Base-by-base conservation (phyloP, 106 monocot species). In the Apostasia shenzhenica region DNA sequence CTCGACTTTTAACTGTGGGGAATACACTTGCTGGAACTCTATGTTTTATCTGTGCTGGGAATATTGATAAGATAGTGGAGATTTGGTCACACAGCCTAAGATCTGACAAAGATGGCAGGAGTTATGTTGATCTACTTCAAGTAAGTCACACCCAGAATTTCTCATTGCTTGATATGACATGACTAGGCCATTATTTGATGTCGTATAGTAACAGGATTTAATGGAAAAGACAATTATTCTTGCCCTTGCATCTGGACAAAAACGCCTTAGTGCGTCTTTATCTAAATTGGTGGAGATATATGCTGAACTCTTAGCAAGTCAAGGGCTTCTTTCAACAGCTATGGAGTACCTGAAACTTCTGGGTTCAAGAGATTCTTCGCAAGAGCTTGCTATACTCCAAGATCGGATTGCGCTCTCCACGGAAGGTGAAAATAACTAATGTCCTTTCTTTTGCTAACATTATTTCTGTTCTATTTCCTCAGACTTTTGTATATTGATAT, bases 41-140 rank as follows among this genome's bases (percentile, higher is more conserved):
- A 1, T 99, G 97, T 70, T 99, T 87, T 71, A 90, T 99, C 40
- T 89, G 89, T 83, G 89, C 97, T 81, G 97, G 97, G 71, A 99
- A 90, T 76, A 87, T 99, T 44, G 90, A 99, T 50, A 99, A 84
- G 75, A 87, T 92, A 59, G 87, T 99, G 45, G 97, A 99, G 83
- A 93, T 93, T 72, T 99, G 97, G 97, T 89, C 97, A 66, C 67
- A 37, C 9, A 81, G 77, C 73, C 74, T 99, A 67, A 85, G 80
- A 26, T 75, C 73, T 68, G 82, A 83, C 59, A 68, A 68, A 70
- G 92, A 75, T 71, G 82, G 86, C 44, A 83, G 73, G 63, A 72
- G 79, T 51, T 99, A 90, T 73, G 84, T 87, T 71, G 97, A 99
- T 61, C 85, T 87, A 76, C 92, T 99, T 70, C 97, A 99, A 89